These are phyloP conservation scores for Saccharata proteae DNA, from an alignment of 2,329 filamentous ascomycete species.

Conservation along the genomic window DNA sequence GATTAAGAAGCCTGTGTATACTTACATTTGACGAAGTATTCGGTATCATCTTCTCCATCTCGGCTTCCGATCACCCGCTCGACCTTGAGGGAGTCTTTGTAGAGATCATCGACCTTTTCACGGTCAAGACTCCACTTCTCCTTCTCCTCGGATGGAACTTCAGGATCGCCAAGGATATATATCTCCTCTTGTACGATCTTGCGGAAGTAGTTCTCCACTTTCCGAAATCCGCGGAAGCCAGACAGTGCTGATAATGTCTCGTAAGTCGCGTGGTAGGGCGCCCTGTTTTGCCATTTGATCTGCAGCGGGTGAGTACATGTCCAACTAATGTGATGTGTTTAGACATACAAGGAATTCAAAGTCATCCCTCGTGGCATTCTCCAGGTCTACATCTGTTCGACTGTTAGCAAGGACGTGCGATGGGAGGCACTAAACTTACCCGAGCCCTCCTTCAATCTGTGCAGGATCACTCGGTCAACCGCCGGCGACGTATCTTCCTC, in stretches of 20 bases:
- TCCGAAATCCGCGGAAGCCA: slow-evolving; percentile 71
- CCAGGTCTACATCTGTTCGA: slow-evolving; percentile 19
- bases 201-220: slow-evolving; percentile 88
- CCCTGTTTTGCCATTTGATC: slow-evolving; percentile 96
- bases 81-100: slow-evolving; percentile 82
- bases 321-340: slow-evolving; percentile 10
- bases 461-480: slow-evolving; percentile 83
- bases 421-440: slow-evolving; percentile 17
- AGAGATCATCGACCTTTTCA: slow-evolving; percentile 77
- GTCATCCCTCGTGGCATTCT: slow-evolving; percentile 51
- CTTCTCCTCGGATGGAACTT: slow-evolving; percentile 70
- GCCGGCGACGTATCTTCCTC: slow-evolving; percentile 70
- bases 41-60: slow-evolving; percentile 64
- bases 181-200: slow-evolving; percentile 73
- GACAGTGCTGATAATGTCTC: slow-evolving; percentile 65
- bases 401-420: slow-evolving; percentile 12
- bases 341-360: slow-evolving; percentile 60
- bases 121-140: slow-evolving; percentile 94
- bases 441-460: slow-evolving; percentile 59
- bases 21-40: slow-evolving; percentile 88
- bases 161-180: slow-evolving; percentile 54
- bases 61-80: slow-evolving; percentile 83
- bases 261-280: slow-evolving; percentile 93
- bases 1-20: no score
- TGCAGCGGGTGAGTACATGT: slow-evolving; percentile 32